Base-by-base conservation (phyloP, 208 protist species). In the Acanthamoeba sp. region DNA sequence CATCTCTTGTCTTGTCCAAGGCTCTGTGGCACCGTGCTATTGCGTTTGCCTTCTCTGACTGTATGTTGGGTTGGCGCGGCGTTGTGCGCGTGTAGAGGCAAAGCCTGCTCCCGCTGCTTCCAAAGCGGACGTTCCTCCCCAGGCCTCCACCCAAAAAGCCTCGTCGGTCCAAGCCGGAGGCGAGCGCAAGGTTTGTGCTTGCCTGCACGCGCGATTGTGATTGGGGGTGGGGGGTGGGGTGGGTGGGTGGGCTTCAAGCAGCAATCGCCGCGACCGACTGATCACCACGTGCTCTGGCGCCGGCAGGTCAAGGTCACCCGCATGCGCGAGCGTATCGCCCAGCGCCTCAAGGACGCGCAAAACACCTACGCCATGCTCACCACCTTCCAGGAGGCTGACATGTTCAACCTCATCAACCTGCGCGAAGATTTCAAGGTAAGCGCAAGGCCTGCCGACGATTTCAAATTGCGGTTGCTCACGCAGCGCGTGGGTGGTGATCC, bases 291-390 rank as follows among this genome's bases (percentile, higher is more conserved):
- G 16, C 16, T 5, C 34, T 38, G 9, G 3, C 64, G 97, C 34
- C 96, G 10, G 22, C 92, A 95, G 91, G 96, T 97, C 27, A 96
- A 96, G 64, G 98, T 99, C 96, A 99, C 98, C 50, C 98, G 98
- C 40, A 99, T 99, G 97, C 97, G 99, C 36, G 96, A 98, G 93
- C 97, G 98, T 94, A 99, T 99, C 78, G 99, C 99, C 22, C 98
- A 99, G 95, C 98, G 99, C 71, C 98, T 99, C 59, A 99, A 99
- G 98, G 98, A 99, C 20, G 98, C 99, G 64, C 99, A 99, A 97
- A 99, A 99, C 97, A 99, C 99, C 22, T 97, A 97, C 80, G 99
- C 99, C 4, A 99, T 99, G 98, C 98, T 99, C 55, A 99, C 99
- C 29, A 99, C 99, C 42, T 99, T 99, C 97, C 99, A 99, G 95